A percentile compares a stretch with the other conserved stretches of the same genome.
Conservation (phyloP, 345 rosid species). For the Salix purpurea region DNA sequence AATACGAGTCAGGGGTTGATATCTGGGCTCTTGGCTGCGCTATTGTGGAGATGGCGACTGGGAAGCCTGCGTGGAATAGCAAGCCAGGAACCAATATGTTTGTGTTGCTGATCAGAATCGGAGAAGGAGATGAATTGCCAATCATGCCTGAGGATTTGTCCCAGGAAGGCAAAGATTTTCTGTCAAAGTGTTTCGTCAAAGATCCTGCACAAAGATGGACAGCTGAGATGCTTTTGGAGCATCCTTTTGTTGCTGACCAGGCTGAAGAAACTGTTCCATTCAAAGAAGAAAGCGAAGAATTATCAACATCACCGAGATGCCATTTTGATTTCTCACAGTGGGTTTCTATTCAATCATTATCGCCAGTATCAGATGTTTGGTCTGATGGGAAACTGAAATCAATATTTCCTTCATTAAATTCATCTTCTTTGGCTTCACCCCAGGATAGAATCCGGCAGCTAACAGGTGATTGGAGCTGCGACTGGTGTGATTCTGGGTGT, state of each 20-base stretch:
- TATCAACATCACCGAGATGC: slow-evolving; percentile 12
- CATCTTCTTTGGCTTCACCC: not conserved
- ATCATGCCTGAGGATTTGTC: slow-evolving; percentile 22
- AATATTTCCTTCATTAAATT: not conserved
- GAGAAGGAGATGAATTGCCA: slow-evolving; percentile 24
- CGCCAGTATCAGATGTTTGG: slow-evolving; percentile 10
- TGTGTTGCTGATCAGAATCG: slow-evolving; percentile 15
- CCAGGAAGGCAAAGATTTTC: slow-evolving; percentile 28
- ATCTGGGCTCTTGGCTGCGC: slow-evolving; percentile 40
- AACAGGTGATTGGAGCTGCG: not conserved
- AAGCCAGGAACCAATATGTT: slow-evolving; percentile 4
- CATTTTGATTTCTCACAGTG: slow-evolving; percentile 23
- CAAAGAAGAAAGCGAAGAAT: not conserved
- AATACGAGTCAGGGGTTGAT: slow-evolving; percentile 26
- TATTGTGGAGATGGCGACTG: slow-evolving; percentile 33
- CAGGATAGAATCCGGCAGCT: slow-evolving; percentile 21
- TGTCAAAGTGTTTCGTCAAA: slow-evolving; percentile 27
- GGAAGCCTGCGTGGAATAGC: slow-evolving; percentile 29
- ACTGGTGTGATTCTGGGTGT: slow-evolving; percentile 5
- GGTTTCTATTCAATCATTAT: slow-evolving; percentile 1
- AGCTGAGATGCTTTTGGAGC: slow-evolving; percentile 30
- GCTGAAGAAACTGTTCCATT: not conserved
- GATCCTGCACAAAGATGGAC: slow-evolving; percentile 33
- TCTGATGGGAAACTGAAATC: not conserved
- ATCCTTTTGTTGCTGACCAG: slow-evolving; percentile 20